A percentile compares a stretch with the other conserved stretches of the same genome.
Conservation (phyloP, 1,284 basidiomycete genomes). For the Naganishia albida region DNA sequence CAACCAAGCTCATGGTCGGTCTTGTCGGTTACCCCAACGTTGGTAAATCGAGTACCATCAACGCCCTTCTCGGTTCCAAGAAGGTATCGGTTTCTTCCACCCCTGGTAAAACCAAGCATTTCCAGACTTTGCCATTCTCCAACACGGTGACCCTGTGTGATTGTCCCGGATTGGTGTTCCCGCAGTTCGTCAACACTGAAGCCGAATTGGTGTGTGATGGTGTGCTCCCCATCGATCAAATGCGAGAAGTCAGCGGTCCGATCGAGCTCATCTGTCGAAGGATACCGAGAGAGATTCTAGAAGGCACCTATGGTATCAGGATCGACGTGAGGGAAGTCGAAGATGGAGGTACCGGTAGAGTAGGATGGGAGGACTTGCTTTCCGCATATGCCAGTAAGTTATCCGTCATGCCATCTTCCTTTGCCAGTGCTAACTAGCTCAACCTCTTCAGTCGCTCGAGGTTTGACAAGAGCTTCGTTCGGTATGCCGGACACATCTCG, state of each 20-base stretch:
- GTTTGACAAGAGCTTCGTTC: constrained; percentile 88
- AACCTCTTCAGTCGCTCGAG: constrained; percentile 72
- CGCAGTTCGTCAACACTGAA: constrained; percentile 93
- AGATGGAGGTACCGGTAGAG: constrained; percentile 78
- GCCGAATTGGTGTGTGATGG: constrained; percentile 96
- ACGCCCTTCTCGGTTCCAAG: constrained; percentile 66
- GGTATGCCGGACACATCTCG: constrained; percentile 97
- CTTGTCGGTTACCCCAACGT: constrained; percentile 66
- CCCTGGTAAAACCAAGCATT: constrained; percentile 98
- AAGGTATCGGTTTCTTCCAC: constrained; percentile 97
- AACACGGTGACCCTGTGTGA: constrained; percentile 89
- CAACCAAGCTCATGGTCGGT: constrained; percentile 69
- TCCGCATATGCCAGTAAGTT: constrained; percentile 85
- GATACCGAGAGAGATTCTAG: constrained; percentile 81
- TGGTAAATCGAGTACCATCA: constrained; percentile 64
- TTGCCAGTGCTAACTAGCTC: neutral
- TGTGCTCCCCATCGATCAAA: constrained; percentile 95
- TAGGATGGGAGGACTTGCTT: constrained; percentile 81
- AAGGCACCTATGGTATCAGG: constrained; percentile 82
- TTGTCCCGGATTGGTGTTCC: constrained; percentile 97
- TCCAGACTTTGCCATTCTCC: constrained; percentile 94
- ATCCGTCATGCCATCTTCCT: neutral
- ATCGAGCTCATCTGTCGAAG: constrained; percentile 75
- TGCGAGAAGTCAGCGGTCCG: constrained; percentile 91
- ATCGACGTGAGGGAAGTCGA: constrained; percentile 70